Base-by-base conservation (phyloP, 805 yeast genomes). In the Kodamaea restingae region DNA sequence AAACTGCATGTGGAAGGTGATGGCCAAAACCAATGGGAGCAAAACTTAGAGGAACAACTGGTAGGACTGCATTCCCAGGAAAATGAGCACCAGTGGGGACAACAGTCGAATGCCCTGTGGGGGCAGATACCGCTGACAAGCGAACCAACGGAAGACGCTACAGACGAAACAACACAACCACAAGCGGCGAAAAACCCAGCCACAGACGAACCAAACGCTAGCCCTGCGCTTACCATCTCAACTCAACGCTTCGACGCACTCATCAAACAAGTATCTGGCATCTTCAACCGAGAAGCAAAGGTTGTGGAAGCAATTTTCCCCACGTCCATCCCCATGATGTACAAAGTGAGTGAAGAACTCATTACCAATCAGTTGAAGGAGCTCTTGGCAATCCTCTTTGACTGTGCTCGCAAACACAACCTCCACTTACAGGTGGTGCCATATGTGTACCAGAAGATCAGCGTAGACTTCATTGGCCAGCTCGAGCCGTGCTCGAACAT, bases 281-380 rank as follows among this genome's bases (percentile, higher is more conserved):
- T 55, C 2, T 63, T 76, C 50, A 62, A 70, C 43, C 51, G 60
- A 11, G 65, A 70, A 34, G 54, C 71, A 6, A 38, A 44, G 6
- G 58, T 61, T 1, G 65, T 74, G 14, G 76, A 73, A 43, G 42
- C 46, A 8, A 63, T 73, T 2, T 75, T 76, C 46, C 76, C 76
- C 2, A 56, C 46, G 12, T 43, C 63, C 3, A 60, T 64, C 7
- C 76, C 77, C 1, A 72, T 73, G 62, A 67, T 69, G 68, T 61
- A 62, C 47, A 66, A 70, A 39, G 64, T 75, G 3, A 56, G 73
- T 34, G 80, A 76, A 45, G 73, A 68, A 33, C 56, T 75, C 27
- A 58, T 68, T 2, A 51, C 66, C 9, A 68, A 63, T 45, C 69
- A 64, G 39, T 43, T 67, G n/a, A 54, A 58, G 38, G 71, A 67